Evolutionary conservation across 306 rosid genomes (phyloP).

Genomic region (Senna siamea): DNA sequence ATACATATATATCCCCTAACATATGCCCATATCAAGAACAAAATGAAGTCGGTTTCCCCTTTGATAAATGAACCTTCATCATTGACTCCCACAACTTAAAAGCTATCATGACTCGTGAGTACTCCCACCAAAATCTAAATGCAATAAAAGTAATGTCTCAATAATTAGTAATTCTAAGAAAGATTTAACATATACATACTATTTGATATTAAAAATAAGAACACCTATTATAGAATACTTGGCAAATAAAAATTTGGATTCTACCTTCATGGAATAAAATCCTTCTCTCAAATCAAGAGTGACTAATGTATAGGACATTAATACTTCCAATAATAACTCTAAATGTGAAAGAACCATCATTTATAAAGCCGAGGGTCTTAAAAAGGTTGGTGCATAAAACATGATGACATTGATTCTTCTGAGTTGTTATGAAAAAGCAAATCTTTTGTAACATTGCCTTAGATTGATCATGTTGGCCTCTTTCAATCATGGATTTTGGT

Average conservation of each 20-base stretch:
- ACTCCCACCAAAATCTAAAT: slow-evolving; percentile 36
- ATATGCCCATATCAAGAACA: slow-evolving; percentile 53
- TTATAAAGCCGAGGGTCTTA: slow-evolving; percentile 32
- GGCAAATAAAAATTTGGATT: slow-evolving; percentile 30
- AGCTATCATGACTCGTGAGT: slow-evolving; percentile 45
- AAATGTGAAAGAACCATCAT: slow-evolving; percentile 18
- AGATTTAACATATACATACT: background rate
- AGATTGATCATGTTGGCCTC: slow-evolving; percentile 27
- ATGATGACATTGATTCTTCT: slow-evolving; percentile 32
- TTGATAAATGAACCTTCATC: slow-evolving; percentile 47
- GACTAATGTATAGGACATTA: slow-evolving; percentile 29
- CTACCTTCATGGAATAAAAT: slow-evolving; percentile 33
- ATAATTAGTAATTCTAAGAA: background rate
- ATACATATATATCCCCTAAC: slow-evolving; percentile 60
- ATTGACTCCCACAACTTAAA: slow-evolving; percentile 41
- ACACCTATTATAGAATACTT: too few species aligned
- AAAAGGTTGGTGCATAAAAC: slow-evolving; percentile 33
- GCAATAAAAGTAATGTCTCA: background rate
- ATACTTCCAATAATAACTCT: slow-evolving; percentile 28
- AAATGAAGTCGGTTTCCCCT: slow-evolving; percentile 35
- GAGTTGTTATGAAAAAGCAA: slow-evolving; percentile 28
- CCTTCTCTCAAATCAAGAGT: slow-evolving; percentile 37
- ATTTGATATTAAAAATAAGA: too few species aligned
- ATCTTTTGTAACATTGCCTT: slow-evolving; percentile 27
- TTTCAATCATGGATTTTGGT: slow-evolving; percentile 41